Evolutionary conservation across 2,329 filamentous ascomycete species (phyloP).

Genomic region (Xylariaceae sp.): DNA sequence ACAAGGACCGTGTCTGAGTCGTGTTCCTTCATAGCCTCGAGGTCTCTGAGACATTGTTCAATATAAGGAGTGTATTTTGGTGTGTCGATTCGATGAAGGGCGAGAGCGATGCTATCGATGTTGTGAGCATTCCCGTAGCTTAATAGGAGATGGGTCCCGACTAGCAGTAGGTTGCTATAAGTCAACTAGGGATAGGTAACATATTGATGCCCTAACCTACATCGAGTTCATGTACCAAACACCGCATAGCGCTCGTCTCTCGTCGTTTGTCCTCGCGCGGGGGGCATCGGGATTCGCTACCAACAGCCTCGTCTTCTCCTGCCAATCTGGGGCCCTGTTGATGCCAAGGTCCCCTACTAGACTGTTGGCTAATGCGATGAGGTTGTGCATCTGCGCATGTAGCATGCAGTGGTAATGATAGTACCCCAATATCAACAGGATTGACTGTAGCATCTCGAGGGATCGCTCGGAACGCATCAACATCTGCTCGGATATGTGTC

Average conservation of each 20-base stretch:
- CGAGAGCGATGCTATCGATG: conserved; percentile 43
- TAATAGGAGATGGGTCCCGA: neutral
- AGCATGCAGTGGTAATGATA: conserved; percentile 59
- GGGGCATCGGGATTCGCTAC: conserved; percentile 44
- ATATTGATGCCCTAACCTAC: conserved; percentile 46
- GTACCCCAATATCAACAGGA: conserved; percentile 53
- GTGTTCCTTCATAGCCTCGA: conserved; percentile 49
- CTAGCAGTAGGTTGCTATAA: neutral
- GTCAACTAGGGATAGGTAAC: neutral
- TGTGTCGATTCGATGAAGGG: conserved; percentile 49
- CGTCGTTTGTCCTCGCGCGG: conserved; percentile 50
- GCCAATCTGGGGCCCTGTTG: conserved; percentile 43
- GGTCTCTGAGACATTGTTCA: conserved; percentile 50
- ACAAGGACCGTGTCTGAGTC: conserved; percentile 51
- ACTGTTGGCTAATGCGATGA: conserved; percentile 51
- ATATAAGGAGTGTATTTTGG: conserved; percentile 57
- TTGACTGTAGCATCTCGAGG: conserved; percentile 51
- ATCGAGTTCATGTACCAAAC: conserved; percentile 58
- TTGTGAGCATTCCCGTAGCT: neutral
- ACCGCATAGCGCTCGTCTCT: conserved; percentile 54
- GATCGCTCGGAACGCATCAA: conserved; percentile 53
- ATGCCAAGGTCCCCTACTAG: conserved; percentile 52
- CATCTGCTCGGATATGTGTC: conserved; percentile 51
- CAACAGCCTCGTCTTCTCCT: conserved; percentile 48
- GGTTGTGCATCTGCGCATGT: conserved; percentile 55